These are phyloP conservation scores for Raphanus sativus DNA, from an alignment of 345 rosid species.

Conservation along the genomic window DNA sequence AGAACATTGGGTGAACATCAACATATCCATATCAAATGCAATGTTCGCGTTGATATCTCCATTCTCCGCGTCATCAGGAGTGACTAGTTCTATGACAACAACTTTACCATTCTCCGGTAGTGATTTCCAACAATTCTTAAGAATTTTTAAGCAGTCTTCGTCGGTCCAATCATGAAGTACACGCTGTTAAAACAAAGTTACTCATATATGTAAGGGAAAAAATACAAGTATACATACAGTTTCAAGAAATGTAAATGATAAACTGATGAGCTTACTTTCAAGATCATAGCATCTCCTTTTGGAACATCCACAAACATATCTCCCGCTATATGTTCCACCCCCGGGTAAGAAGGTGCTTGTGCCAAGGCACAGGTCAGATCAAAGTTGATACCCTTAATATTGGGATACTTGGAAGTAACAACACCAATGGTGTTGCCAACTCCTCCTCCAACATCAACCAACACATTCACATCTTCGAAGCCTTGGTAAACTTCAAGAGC, in stretches of 20 bases:
- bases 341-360: conserved; percentile 39
- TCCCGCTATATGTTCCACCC: conserved; percentile 72
- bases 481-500: conserved; percentile 58
- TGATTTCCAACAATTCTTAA: conserved; percentile 51
- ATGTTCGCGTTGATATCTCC: conserved; percentile 38
- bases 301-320: conserved; percentile 84
- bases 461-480: conserved; percentile 43
- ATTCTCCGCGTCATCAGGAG: conserved; percentile 34
- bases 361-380: conserved; percentile 42
- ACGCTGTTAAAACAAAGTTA: conserved; percentile 29
- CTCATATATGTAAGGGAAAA: too few species aligned
- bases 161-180: conserved; percentile 51
- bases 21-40: conserved; percentile 43
- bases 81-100: conserved; percentile 44
- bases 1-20: conserved; percentile 45
- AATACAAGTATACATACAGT: too few species aligned
- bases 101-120: conserved; percentile 46
- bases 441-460: conserved; percentile 78
- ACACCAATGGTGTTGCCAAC: conserved; percentile 51
- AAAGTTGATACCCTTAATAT: conserved; percentile 51
- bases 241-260: background rate
- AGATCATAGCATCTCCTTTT: conserved; percentile 79
- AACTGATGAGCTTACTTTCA: conserved; percentile 33
- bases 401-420: conserved; percentile 53
- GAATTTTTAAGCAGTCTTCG: conserved; percentile 46